Percentiles rank a stretch among this genome's conserved stretches.
Evolutionary conservation across 2,329 filamentous ascomycete species (phyloP).

Genomic region (Penicillium sp.): DNA sequence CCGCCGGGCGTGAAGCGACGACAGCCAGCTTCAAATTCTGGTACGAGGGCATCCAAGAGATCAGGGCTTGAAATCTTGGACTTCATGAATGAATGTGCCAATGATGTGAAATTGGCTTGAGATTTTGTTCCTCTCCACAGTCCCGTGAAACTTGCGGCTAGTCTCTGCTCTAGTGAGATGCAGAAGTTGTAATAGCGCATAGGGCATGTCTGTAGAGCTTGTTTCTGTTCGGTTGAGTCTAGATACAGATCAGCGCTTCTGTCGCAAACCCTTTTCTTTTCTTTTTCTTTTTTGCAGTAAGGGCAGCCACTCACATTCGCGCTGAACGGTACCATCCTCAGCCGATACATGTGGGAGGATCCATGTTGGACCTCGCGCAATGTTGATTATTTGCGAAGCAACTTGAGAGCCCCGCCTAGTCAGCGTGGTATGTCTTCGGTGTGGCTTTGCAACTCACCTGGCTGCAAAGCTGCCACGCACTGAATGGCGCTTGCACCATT

Average conservation of each 20-base stretch:
- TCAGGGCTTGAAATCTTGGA: conserved; percentile 1
- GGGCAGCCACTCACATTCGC: conserved; percentile 1
- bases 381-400: conserved; percentile 1
- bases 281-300: too few relatives aligned
- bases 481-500: conserved; percentile 7
- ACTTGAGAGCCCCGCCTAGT: neutral
- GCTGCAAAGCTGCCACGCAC: conserved; percentile 6
- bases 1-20: conserved; percentile 6
- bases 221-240: conserved; percentile 3
- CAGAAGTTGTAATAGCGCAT: conserved; percentile 2
- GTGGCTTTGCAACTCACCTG: neutral
- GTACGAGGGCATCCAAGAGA: neutral
- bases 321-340: conserved; percentile 2
- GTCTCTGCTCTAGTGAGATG: neutral
- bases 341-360: conserved; percentile 5
- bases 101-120: conserved; percentile 2
- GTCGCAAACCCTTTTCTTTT: neutral
- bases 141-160: conserved; percentile 3
- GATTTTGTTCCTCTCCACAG: conserved; percentile 5
- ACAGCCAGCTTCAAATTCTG: conserved; percentile 8
- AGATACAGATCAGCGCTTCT: neutral
- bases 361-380: conserved; percentile 6
- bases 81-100: conserved; percentile 5
- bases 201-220: neutral
- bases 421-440: neutral